These are phyloP conservation scores for Penicillium malachiteum DNA, from an alignment of 495 filamentous ascomycete species.

Conservation along the genomic window DNA sequence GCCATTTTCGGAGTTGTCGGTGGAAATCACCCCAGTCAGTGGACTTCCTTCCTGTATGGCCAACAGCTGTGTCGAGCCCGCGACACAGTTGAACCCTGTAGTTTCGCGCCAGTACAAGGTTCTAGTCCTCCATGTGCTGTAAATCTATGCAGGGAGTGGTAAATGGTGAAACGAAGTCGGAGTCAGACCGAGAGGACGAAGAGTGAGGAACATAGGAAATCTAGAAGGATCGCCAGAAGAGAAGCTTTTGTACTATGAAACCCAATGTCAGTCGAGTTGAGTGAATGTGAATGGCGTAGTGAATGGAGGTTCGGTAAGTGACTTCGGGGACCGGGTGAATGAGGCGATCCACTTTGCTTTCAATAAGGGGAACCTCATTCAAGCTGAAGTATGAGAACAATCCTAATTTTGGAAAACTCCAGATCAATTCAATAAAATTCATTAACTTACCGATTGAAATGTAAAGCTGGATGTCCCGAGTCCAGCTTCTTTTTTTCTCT, in stretches of 20 bases:
- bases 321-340: conserved; percentile 1
- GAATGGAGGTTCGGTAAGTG: not conserved
- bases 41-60: conserved; percentile 16
- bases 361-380: conserved; percentile 2
- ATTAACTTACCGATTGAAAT: conserved; percentile 19
- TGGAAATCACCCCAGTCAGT: not conserved
- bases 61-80: conserved; percentile 22
- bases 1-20: conserved; percentile 34
- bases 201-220: conserved; percentile 10
- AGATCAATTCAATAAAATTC: not conserved
- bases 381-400: not conserved
- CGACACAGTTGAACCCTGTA: conserved; percentile 27
- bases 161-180: conserved; percentile 18
- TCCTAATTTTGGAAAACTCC: not conserved
- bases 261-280: conserved; percentile 1
- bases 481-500: conserved; percentile 2
- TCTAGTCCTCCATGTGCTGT: conserved; percentile 31
- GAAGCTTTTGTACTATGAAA: not conserved
- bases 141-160: conserved; percentile 26
- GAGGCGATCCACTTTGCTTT: not conserved
- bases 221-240: conserved; percentile 2
- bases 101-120: conserved; percentile 19
- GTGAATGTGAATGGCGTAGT: not conserved
- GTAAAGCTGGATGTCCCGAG: not conserved
- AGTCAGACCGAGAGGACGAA: conserved; percentile 16